phyloP scores from a whole-genome alignment of 2,329 filamentous ascomycete genomes.

The Aspergillus sp. region DNA sequence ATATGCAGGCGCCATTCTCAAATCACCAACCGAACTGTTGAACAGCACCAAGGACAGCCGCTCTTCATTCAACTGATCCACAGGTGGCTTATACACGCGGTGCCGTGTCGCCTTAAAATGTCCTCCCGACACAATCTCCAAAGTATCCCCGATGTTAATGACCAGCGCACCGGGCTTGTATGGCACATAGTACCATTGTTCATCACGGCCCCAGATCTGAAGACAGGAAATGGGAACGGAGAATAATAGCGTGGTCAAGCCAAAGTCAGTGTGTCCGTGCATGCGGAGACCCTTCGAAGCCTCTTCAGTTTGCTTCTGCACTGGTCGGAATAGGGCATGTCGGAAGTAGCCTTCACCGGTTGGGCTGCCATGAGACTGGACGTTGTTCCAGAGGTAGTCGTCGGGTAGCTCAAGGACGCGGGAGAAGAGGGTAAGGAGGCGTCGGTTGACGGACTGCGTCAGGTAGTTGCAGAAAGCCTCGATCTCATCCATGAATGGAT shows the following conservation, averaged over 20 bases:
- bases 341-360: slow-evolving; percentile 52
- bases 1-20: slow-evolving; percentile 47
- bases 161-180: slow-evolving; percentile 51
- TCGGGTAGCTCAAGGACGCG: slow-evolving; percentile 50
- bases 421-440: slow-evolving; percentile 46
- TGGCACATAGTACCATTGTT: slow-evolving; percentile 51
- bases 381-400: slow-evolving; percentile 48
- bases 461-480: slow-evolving; percentile 51
- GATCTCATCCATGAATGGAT: slow-evolving; percentile 55
- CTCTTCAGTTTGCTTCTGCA: slow-evolving; percentile 38
- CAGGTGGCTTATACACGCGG: slow-evolving; percentile 47
- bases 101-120: slow-evolving; percentile 52
- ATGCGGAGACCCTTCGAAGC: slow-evolving; percentile 44
- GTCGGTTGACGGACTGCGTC: slow-evolving; percentile 51
- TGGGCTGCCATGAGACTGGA: slow-evolving; percentile 48
- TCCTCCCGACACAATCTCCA: slow-evolving; percentile 51
- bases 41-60: slow-evolving; percentile 45
- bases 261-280: slow-evolving; percentile 54
- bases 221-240: slow-evolving; percentile 51
- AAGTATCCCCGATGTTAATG: slow-evolving; percentile 52
- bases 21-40: slow-evolving; percentile 50
- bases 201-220: slow-evolving; percentile 49
- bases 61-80: slow-evolving; percentile 36
- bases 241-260: slow-evolving; percentile 50
- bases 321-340: slow-evolving; percentile 48